A percentile compares a stretch with the other conserved stretches of the same genome.
Conservation (phyloP, 805 yeast species). For the Kodamaea leandrae region DNA sequence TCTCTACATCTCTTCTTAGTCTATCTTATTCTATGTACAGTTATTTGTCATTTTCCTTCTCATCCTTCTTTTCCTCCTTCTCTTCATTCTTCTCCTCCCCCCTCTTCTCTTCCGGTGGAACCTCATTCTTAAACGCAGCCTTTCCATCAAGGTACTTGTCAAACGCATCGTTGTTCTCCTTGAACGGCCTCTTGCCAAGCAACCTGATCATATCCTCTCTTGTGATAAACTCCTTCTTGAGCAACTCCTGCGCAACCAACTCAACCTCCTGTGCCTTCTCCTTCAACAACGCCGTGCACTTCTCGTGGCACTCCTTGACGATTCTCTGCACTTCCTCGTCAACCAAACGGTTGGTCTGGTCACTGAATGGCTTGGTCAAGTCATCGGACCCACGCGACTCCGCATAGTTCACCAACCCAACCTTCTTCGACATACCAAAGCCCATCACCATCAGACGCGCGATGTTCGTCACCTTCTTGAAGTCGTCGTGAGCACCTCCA, state of each 20-base stretch:
- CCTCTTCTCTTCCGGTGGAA: conserved; percentile 26
- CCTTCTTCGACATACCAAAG: conserved; percentile 84
- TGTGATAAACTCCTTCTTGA: conserved; percentile 84
- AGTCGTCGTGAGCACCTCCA: conserved; percentile 94
- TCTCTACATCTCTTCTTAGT: too few relatives aligned
- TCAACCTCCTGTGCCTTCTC: conserved; percentile 77
- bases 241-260: conserved; percentile 80
- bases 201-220: conserved; percentile 91
- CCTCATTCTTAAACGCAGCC: conserved; percentile 40
- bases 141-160: conserved; percentile 63
- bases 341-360: conserved; percentile 74
- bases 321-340: conserved; percentile 82
- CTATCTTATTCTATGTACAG: too few relatives aligned
- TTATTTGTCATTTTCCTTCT: neutral
- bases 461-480: conserved; percentile 91
- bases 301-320: conserved; percentile 68
- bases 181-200: conserved; percentile 89
- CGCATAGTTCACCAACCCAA: conserved; percentile 78
- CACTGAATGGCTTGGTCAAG: conserved; percentile 84
- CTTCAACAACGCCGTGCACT: conserved; percentile 64
- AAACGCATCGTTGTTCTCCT: conserved; percentile 87
- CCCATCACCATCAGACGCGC: conserved; percentile 91
- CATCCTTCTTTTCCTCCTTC: too few relatives aligned
- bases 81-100: conserved; percentile 17
- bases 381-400: conserved; percentile 67